phyloP scores from a whole-genome alignment of 805 yeast species.

The Ogataea trehalophila region DNA sequence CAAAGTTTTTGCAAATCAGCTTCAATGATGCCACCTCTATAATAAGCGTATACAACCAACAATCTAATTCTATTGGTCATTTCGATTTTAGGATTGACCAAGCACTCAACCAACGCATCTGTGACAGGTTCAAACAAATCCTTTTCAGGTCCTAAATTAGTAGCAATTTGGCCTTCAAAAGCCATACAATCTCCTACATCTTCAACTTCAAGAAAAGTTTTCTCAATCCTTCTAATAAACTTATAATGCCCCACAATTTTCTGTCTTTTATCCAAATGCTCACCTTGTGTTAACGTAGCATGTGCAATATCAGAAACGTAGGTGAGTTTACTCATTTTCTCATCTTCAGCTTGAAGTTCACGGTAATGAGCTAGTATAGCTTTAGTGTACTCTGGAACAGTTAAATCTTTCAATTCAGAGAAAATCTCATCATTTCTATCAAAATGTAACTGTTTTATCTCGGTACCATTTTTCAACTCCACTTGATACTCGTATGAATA shows the following conservation, averaged over 20 bases:
- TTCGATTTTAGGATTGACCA: constrained; percentile 45
- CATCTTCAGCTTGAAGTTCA: constrained; percentile 22
- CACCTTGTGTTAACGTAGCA: constrained; percentile 25
- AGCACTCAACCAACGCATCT: constrained; percentile 52
- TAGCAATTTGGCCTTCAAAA: constrained; percentile 77
- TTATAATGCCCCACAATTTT: constrained; percentile 26
- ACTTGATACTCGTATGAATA: constrained; percentile 24
- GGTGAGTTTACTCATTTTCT: constrained; percentile 19
- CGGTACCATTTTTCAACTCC: constrained; percentile 24
- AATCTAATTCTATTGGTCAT: constrained; percentile 70
- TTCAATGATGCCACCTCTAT: constrained; percentile 76
- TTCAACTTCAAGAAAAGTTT: constrained; percentile 40
- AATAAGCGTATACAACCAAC: constrained; percentile 68
- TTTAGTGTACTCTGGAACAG: constrained; percentile 24
- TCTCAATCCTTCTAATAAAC: constrained; percentile 52
- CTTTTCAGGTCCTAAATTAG: constrained; percentile 63
- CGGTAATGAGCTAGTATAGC: constrained; percentile 18
- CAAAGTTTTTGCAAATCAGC: constrained; percentile 68
- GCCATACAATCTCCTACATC: constrained; percentile 56
- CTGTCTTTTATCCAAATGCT: constrained; percentile 20
- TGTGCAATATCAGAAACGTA: constrained; percentile 26
- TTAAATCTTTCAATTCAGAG: constrained; percentile 21
- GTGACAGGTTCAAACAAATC: constrained; percentile 48
- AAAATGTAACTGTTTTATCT: constrained; percentile 21
- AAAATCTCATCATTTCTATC: constrained; percentile 24